phyloP scores from a whole-genome alignment of 2,329 filamentous ascomycete species.

The Juglanconis sp. region DNA sequence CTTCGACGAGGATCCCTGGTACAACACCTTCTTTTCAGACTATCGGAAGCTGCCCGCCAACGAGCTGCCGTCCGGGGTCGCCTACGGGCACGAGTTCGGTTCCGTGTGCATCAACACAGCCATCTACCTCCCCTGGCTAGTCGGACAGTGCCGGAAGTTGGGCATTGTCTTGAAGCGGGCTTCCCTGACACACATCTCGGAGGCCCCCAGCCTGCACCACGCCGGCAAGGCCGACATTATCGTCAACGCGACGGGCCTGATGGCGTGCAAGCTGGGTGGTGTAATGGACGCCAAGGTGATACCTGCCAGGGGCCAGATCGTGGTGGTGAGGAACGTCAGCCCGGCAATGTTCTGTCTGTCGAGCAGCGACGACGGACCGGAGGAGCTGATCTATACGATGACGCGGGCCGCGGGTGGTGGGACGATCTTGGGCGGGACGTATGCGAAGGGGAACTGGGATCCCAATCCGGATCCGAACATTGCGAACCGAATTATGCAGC shows the following conservation, averaged over 20 bases:
- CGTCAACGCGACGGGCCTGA: constrained; percentile 82
- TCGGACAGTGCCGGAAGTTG: constrained; percentile 72
- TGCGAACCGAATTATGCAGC: constrained; percentile 80
- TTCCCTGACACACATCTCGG: constrained; percentile 65
- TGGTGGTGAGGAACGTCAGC: constrained; percentile 77
- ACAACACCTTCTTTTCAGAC: constrained; percentile 66
- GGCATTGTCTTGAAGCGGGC: constrained; percentile 67
- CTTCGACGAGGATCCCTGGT: constrained; percentile 69
- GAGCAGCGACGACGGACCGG: constrained; percentile 68
- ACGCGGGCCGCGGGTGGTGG: constrained; percentile 75
- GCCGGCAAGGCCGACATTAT: constrained; percentile 61
- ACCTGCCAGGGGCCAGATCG: constrained; percentile 78
- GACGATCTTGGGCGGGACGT: constrained; percentile 81
- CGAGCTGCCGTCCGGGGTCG: constrained; percentile 61
- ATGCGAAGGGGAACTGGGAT: constrained; percentile 78
- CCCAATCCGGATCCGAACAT: constrained; percentile 73
- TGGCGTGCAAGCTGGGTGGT: constrained; percentile 72
- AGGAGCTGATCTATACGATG: constrained; percentile 80
- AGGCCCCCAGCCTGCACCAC: constrained; percentile 62
- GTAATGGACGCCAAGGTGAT: constrained; percentile 72
- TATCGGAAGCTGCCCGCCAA: constrained; percentile 58
- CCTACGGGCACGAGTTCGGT: constrained; percentile 72
- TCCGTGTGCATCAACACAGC: constrained; percentile 90
- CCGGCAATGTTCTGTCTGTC: constrained; percentile 67
- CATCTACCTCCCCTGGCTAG: constrained; percentile 82